Evolutionary conservation across 2,329 filamentous ascomycete species (phyloP).

Genomic region (Colletotrichum sp.): DNA sequence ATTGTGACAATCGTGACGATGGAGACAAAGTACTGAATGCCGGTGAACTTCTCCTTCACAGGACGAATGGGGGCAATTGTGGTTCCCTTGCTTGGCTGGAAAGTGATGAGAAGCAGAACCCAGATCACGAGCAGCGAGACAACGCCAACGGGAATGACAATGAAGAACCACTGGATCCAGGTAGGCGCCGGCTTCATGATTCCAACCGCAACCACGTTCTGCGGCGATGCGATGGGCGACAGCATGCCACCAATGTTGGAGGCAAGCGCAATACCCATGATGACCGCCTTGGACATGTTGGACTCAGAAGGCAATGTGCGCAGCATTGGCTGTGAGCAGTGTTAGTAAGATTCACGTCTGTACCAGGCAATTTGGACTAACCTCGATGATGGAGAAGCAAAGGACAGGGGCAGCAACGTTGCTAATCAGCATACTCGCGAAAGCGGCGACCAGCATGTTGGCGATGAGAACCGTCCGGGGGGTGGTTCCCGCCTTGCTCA

Average conservation of each 20-base stretch:
- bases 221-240: constrained; percentile 94
- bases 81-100: constrained; percentile 83
- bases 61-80: constrained; percentile 91
- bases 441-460: constrained; percentile 98
- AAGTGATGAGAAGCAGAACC: constrained; percentile 82
- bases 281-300: constrained; percentile 91
- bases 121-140: constrained; percentile 89
- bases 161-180: constrained; percentile 97
- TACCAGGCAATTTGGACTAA: constrained; percentile 39
- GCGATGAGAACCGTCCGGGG: constrained; percentile 90
- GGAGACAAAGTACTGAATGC: constrained; percentile 92
- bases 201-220: constrained; percentile 95
- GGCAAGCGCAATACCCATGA: constrained; percentile 92
- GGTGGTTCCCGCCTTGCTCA: constrained; percentile 94
- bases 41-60: constrained; percentile 86
- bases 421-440: constrained; percentile 98
- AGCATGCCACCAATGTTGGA: constrained; percentile 97
- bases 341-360: constrained; percentile 10
- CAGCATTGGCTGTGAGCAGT: constrained; percentile 73
- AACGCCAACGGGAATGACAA: constrained; percentile 90
- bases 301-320: constrained; percentile 91
- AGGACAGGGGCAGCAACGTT: constrained; percentile 97
- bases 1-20: constrained; percentile 85
- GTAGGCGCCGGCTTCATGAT: constrained; percentile 93
- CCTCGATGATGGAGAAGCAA: constrained; percentile 97